phyloP scores from a whole-genome alignment of 2,329 filamentous ascomycete genomes.

The Alternaria sp. region DNA sequence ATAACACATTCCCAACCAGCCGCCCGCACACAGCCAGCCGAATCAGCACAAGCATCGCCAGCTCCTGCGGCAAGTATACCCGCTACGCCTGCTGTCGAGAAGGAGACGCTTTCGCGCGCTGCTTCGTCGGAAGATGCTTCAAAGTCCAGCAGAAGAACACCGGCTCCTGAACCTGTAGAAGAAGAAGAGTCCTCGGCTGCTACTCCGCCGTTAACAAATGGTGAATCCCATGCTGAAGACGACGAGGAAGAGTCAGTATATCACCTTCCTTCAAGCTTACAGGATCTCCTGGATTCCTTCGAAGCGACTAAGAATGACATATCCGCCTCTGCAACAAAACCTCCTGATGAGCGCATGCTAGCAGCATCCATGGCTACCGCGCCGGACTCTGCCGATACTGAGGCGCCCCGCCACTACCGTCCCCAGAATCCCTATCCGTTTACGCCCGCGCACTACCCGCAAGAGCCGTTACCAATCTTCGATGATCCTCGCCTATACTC shows the following conservation, averaged over 20 bases:
- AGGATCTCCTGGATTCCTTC: constrained; percentile 90
- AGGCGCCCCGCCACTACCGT: constrained; percentile 83
- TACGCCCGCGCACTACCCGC: constrained; percentile 84
- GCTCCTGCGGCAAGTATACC: constrained; percentile 55
- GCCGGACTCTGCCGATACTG: constrained; percentile 79
- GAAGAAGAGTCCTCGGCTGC: constrained; percentile 48
- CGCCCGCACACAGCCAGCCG: constrained; percentile 50
- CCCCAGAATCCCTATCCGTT: constrained; percentile 79
- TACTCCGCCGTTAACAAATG: constrained; percentile 58
- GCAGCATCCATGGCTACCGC: constrained; percentile 75
- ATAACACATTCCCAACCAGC: constrained; percentile 51
- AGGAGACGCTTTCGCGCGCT: constrained; percentile 44
- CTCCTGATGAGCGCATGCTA: constrained; percentile 75
- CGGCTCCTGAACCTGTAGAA: constrained; percentile 42
- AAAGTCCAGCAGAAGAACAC: constrained; percentile 36
- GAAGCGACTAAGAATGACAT: constrained; percentile 80
- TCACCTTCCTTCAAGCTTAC: constrained; percentile 86
- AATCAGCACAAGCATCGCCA: constrained; percentile 57
- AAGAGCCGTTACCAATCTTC: constrained; percentile 89
- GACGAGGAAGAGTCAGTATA: constrained; percentile 83
- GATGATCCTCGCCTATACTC: constrained; percentile 89
- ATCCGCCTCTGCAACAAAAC: constrained; percentile 66
- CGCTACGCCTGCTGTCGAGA: constrained; percentile 58
- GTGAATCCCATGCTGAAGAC: constrained; percentile 61
- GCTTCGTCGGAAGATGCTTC: constrained; percentile 42